A percentile compares a stretch with the other conserved stretches of the same genome.
Evolutionary conservation across 1,284 basidiomycete species (phyloP).

Genomic region (Fomitiporia mediterranea): DNA sequence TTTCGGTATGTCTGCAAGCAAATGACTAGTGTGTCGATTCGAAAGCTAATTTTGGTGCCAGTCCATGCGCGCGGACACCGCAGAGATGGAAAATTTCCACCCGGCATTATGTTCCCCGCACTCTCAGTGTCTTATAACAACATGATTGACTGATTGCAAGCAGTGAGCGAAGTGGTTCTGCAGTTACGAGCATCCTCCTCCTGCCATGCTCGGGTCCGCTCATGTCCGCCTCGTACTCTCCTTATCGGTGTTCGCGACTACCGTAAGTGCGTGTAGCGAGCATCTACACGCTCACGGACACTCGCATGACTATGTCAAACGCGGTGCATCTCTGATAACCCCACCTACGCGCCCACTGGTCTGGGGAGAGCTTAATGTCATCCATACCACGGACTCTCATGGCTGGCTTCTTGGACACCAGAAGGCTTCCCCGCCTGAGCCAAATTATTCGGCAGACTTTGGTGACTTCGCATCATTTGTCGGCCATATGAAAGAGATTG

Average conservation of each 20-base stretch:
- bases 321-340: constrained; percentile 43
- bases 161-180: no score
- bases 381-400: constrained; percentile 81
- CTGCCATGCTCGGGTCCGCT: no score
- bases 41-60: no score
- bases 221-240: neutral
- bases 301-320: constrained; percentile 34
- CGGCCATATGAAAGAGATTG: constrained; percentile 72
- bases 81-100: no score
- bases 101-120: no score
- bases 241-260: neutral
- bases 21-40: no score
- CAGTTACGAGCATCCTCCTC: no score
- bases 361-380: constrained; percentile 75
- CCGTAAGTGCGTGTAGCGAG: constrained; percentile 19
- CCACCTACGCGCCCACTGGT: constrained; percentile 57
- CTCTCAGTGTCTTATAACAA: no score
- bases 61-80: no score
- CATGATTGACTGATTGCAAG: no score
- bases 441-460: constrained; percentile 65
- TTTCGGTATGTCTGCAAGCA: no score
- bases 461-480: constrained; percentile 83
- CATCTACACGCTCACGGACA: constrained; percentile 37
- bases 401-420: constrained; percentile 78
- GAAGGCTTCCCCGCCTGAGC: constrained; percentile 64